phyloP scores from a whole-genome alignment of 2,329 filamentous ascomycete genomes.

The Calonectria montana region DNA sequence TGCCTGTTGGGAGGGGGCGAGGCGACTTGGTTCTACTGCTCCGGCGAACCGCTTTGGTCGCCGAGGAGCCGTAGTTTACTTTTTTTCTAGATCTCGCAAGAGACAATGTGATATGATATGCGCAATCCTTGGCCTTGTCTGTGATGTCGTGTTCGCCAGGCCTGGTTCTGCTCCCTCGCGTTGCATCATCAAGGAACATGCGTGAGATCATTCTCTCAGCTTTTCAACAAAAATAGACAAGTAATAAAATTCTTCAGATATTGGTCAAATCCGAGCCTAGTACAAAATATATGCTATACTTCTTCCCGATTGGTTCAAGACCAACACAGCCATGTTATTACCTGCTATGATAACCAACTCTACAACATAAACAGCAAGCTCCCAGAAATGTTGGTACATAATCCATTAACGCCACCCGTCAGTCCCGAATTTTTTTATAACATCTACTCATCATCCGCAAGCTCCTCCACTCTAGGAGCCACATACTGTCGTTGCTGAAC shows the following conservation, averaged over 20 bases:
- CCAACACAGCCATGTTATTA: slow-evolving; percentile 10
- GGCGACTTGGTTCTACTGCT: slow-evolving; percentile 42
- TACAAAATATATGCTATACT: not conserved
- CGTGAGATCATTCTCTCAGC: not conserved
- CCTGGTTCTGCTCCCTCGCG: not conserved
- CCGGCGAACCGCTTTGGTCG: slow-evolving; percentile 25
- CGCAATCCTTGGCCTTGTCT: not conserved
- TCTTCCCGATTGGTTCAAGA: slow-evolving; percentile 11
- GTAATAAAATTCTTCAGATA: not conserved
- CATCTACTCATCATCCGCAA: slow-evolving; percentile 60
- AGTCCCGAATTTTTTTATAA: slow-evolving; percentile 24
- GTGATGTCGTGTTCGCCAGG: not conserved
- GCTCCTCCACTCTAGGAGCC: slow-evolving; percentile 65
- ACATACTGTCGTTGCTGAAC: slow-evolving; percentile 58
- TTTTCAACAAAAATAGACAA: not conserved
- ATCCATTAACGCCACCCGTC: slow-evolving; percentile 40
- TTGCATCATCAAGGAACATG: not conserved
- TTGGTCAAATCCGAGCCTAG: not conserved
- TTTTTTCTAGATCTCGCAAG: slow-evolving; percentile 31
- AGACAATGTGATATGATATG: slow-evolving; percentile 16
- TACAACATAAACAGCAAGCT: slow-evolving; percentile 23
- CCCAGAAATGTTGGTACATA: slow-evolving; percentile 37
- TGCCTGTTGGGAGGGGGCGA: slow-evolving; percentile 32
- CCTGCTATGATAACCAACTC: slow-evolving; percentile 24
- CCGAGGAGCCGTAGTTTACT: slow-evolving; percentile 33